These are phyloP conservation scores for Podaxis carcinomalis DNA, from an alignment of 768 basidiomycete genomes.

Conservation along the genomic window DNA sequence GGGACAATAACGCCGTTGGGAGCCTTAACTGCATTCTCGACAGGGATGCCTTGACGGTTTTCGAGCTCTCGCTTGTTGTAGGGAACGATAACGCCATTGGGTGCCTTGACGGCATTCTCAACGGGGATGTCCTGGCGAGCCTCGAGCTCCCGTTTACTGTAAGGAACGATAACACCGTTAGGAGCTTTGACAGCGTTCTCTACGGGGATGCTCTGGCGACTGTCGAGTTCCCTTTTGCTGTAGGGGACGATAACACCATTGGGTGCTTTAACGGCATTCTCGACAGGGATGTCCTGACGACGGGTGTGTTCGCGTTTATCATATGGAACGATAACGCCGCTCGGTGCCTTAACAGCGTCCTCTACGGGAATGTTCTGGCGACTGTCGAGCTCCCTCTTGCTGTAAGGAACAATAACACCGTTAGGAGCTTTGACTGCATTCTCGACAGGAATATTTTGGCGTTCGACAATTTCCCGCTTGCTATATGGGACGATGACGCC, in stretches of 20 bases:
- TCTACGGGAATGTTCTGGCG: slow-evolving; percentile 19
- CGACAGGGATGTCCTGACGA: slow-evolving; percentile 24
- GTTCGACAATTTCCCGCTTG: neutral
- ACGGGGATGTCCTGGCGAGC: slow-evolving; percentile 15
- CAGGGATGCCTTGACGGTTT: slow-evolving; percentile 22
- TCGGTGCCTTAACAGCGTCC: slow-evolving; percentile 18
- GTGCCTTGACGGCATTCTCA: slow-evolving; percentile 20
- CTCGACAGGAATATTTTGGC: slow-evolving; percentile 19
- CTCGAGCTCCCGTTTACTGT: slow-evolving; percentile 12
- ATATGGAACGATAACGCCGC: slow-evolving; percentile 39
- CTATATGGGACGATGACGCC: slow-evolving; percentile 17
- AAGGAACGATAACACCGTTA: slow-evolving; percentile 24
- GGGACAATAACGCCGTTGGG: slow-evolving; percentile 24
- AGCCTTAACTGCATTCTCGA: slow-evolving; percentile 21
- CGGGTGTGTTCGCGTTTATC: slow-evolving; percentile 23
- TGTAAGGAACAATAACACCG: slow-evolving; percentile 16
- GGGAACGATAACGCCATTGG: slow-evolving; percentile 32
- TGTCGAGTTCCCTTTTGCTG: slow-evolving; percentile 13
- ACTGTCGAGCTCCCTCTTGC: slow-evolving; percentile 2
- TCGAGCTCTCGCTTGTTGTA: slow-evolving; percentile 31
- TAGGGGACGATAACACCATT: slow-evolving; percentile 24
- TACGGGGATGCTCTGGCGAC: slow-evolving; percentile 24
- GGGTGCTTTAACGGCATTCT: slow-evolving; percentile 22
- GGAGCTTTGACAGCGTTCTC: slow-evolving; percentile 23
- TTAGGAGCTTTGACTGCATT: slow-evolving; percentile 16